Evolutionary conservation across 2,329 filamentous ascomycete species (phyloP).

Genomic region (Thelonectria olida): DNA sequence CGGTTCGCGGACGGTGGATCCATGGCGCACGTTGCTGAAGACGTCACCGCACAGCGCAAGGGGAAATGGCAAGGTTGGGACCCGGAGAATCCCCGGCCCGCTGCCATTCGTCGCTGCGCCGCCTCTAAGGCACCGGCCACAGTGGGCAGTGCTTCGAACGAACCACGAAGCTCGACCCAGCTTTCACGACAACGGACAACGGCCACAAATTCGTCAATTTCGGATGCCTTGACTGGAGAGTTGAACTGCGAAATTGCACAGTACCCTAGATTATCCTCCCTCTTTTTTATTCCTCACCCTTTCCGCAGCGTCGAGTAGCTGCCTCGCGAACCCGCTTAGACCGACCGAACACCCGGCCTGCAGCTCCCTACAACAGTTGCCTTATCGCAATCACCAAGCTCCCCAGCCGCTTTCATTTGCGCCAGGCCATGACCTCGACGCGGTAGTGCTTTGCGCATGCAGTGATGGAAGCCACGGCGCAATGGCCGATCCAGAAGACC

Average conservation of each 20-base stretch:
- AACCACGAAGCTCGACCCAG: conserved; percentile 39
- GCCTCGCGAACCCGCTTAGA: neutral
- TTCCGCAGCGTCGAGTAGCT: neutral
- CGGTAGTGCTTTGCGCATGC: conserved; percentile 39
- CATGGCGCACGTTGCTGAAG: conserved; percentile 24
- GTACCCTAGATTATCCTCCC: neutral
- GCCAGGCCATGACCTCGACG: conserved; percentile 39
- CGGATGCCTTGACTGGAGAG: neutral
- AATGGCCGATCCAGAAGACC: conserved; percentile 61
- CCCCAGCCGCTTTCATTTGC: conserved; percentile 15
- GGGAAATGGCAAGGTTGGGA: conserved; percentile 5
- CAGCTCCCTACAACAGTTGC: conserved; percentile 35
- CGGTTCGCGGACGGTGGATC: conserved; percentile 13
- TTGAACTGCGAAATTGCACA: neutral
- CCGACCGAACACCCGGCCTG: conserved; percentile 24
- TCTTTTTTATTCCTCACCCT: neutral
- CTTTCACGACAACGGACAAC: conserved; percentile 21
- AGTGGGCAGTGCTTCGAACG: conserved; percentile 33
- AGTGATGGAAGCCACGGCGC: conserved; percentile 53
- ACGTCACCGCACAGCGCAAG: conserved; percentile 36
- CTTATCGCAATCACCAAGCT: conserved; percentile 32
- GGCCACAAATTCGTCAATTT: conserved; percentile 21
- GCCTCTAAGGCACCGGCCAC: conserved; percentile 19
- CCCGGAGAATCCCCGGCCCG: conserved; percentile 43
- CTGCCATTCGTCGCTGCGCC: conserved; percentile 28